Base-by-base conservation (phyloP, 2,329 filamentous ascomycete genomes). In the Exophiala aquamarina region DNA sequence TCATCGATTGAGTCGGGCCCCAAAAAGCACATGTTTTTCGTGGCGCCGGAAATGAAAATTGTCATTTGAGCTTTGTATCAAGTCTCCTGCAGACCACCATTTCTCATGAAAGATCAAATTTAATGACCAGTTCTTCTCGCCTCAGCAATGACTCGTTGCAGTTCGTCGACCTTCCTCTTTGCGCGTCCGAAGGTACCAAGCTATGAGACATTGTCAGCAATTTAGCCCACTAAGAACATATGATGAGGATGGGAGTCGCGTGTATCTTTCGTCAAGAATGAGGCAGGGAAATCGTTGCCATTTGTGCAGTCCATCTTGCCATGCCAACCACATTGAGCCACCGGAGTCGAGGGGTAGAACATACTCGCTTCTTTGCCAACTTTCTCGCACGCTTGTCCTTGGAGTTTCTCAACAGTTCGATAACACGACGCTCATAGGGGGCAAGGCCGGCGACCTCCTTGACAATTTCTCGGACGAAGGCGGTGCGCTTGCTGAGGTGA, bases 111-210 rank as follows among this genome's bases (percentile, higher is more conserved):
- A 26, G n/a, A 15, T 11, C 23, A 21, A 15, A 18, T 47, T 52
- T 55, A 55, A 43, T 55, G 52, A 36, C 76, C 83, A 57, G 82
- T 77, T 70, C 85, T 81, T 77, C 92, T 91, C 71, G 91, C 86
- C 81, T 97, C 93, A 68, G 92, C 89, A 72, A 98, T 98, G 76
- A 98, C 88, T 69, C 89, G 84, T 79, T 90, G 89, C 79, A 98
- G 89, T 81, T 97, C 92, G 73, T 98, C 93, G 64, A 98, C 93
- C 92, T 98, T 98, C 74, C 83, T 86, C 92, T 98, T 98, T 70
- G 92, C 92, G 75, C 93, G 92, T 70, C 89, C 88, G 77, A 97
- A 97, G 66, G 93, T 97, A 73, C 93, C 93, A 81, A 98, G 91
- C 87, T 93, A 59, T 58, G 49, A 47, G 43, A 48, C 29, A 18